Base-by-base conservation (phyloP, 2,329 filamentous ascomycete genomes). In the Moelleriella libera region DNA sequence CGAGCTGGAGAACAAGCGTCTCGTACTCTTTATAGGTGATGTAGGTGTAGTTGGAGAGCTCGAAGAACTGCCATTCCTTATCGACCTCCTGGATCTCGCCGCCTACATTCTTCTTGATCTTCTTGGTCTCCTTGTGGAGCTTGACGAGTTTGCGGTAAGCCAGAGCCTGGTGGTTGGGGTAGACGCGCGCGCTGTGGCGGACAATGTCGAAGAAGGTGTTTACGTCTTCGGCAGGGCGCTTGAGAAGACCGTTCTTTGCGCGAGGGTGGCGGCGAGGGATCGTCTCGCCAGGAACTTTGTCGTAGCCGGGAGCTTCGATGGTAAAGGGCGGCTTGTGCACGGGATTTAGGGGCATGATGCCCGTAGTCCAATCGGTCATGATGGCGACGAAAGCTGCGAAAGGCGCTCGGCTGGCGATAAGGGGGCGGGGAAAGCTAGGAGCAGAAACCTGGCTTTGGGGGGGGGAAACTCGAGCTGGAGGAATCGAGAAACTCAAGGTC, bases 11-110 rank as follows among this genome's bases (percentile, higher is more conserved):
- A 45, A 81, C 75, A 52, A 80, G 72, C 58, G 79, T 72, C 66
- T 86, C 78, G 61, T 90, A 92, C 67, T 94, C 82, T 58, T 76
- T 72, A 67, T 89, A 94, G 56, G 80, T 87, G 60, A 83, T 71
- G 70, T 82, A 94, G 43, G 75, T 72, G 70, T 85, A 95, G 45
- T 72, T 71, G 51, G 83, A 82, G 55, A 94, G 79, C 73, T 95
- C 88, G 56, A 87, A 94, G 67, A 82, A 94, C 47, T 82, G 81
- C 88, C 88, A 95, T 64, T 90, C 79, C 78, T 94, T 95, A 53
- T 94, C 85, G 34, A 92, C 79, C 68, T 89, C 78, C 53, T 75
- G 71, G 64, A 88, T 76, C 62, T 85, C 76, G 55, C 88, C 88
- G 59, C 94, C 85, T 49, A 94, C 71, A 45, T 87, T 74, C 76